Conservation (phyloP, 805 yeast genomes). For the Candida golubevii region DNA sequence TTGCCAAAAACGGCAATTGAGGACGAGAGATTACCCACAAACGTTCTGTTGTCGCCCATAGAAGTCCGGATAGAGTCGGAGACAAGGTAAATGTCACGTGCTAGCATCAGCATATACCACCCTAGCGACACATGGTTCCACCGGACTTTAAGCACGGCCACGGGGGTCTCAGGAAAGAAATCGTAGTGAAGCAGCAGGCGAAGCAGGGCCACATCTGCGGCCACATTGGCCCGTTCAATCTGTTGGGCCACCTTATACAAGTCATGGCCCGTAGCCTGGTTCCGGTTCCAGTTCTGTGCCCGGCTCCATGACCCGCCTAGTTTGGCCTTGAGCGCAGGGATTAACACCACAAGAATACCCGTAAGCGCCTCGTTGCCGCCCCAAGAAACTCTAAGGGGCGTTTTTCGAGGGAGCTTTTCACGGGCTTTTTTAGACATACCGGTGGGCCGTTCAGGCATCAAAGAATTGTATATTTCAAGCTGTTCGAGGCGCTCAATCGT, state of each 20-base stretch:
- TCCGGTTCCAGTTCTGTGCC: not conserved
- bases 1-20: slow-evolving; percentile 36
- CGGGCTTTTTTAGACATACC: slow-evolving; percentile 60
- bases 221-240: slow-evolving; percentile 38
- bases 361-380: slow-evolving; percentile 50
- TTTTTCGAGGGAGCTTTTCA: slow-evolving; percentile 48
- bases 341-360: slow-evolving; percentile 35
- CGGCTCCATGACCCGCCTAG: slow-evolving; percentile 25
- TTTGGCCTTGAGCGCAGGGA: slow-evolving; percentile 32
- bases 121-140: slow-evolving; percentile 68
- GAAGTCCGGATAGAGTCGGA: slow-evolving; percentile 5
- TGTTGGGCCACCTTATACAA: slow-evolving; percentile 29
- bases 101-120: slow-evolving; percentile 68
- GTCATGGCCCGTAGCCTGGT: slow-evolving; percentile 3
- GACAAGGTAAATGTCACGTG: slow-evolving; percentile 50
- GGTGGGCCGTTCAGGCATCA: slow-evolving; percentile 48
- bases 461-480: slow-evolving; percentile 31
- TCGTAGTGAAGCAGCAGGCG: slow-evolving; percentile 36
- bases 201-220: slow-evolving; percentile 16
- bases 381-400: slow-evolving; percentile 51
- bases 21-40: slow-evolving; percentile 38
- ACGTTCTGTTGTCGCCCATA: slow-evolving; percentile 23
- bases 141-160: slow-evolving; percentile 45
- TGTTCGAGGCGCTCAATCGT: slow-evolving; percentile 4
- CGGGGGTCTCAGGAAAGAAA: slow-evolving; percentile 39